Evolutionary conservation across 345 rosid genomes (phyloP), one percentile per base, ranked within the genome.

Genomic region (Euphorbia lathyris): DNA sequence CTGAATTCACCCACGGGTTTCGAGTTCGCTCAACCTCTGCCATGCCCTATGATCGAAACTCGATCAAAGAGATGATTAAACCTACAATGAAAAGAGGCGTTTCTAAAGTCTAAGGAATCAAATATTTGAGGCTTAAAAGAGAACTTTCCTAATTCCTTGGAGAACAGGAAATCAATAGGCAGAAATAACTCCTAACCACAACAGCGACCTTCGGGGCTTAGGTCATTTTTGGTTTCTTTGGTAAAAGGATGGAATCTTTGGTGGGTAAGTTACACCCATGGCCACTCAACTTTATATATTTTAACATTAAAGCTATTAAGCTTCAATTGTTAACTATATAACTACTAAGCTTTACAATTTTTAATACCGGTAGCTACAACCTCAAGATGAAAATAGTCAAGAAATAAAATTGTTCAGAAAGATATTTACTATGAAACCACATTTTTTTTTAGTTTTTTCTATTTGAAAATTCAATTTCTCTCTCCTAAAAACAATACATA

Each of bases 111-210:
- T 10, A 4, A 42, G 20, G 16, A 38, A 62, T 36, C 19, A 26
- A 62, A 62, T 36, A 36, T 1, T 20, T 3, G 9, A 16, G 56
- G 1, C 7, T 68, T 43, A 19, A 42, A n/a, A 42, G 22, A 27
- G 0, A 16, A 9, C 48, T 75, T 55, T 72, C 70, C 84, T 7
- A 25, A 20, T 78, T 76, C 43, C 80, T 78, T 78, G 84, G 79
- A 47, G 68, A 27, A 55, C 45, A 65, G 74, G 80, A 2, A 65
- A 65, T 10, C 40, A 14, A 3, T 11, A 3, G 19, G 5, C 9
- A 0, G 25, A 29, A 38, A 52, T 36, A 6, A 34, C 7, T 12
- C 32, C 67, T 56, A 56, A 25, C 73, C 72, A 34, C 30, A 38
- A 62, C 2, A 43, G 53, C 38, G 17, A 52, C 30, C 17, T 19